Percentiles rank a stretch among this genome's conserved stretches.
phyloP scores from a whole-genome alignment of 2,329 filamentous ascomycete species.

The Rugonectria rugulosa region DNA sequence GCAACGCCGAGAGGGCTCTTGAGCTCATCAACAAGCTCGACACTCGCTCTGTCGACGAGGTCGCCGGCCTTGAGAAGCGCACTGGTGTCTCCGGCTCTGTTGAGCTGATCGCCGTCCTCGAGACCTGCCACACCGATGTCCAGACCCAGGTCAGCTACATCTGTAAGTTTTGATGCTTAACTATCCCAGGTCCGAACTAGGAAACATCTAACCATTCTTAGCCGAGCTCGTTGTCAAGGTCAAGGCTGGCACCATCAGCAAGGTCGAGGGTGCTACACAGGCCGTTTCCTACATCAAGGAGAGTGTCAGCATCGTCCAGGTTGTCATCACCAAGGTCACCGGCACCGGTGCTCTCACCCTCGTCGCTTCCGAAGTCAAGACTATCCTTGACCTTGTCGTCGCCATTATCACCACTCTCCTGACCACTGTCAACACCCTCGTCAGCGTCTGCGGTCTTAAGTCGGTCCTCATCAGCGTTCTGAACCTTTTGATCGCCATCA shows the following conservation, averaged over 20 bases:
- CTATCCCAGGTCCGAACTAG: too few relatives aligned
- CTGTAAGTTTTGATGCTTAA: neutral
- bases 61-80: slow-evolving; percentile 2
- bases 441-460: neutral
- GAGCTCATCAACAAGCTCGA: neutral
- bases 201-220: neutral
- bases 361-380: slow-evolving; percentile 5
- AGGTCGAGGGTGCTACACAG: slow-evolving; percentile 22
- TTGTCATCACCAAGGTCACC: slow-evolving; percentile 29
- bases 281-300: slow-evolving; percentile 21
- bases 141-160: neutral
- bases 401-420: neutral
- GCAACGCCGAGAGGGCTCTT: neutral
- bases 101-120: neutral
- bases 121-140: neutral
- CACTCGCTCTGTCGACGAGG: neutral
- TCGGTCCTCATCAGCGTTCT: neutral
- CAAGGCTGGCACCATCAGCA: slow-evolving; percentile 11
- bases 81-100: neutral
- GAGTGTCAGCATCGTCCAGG: slow-evolving; percentile 10
- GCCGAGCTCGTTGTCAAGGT: neutral
- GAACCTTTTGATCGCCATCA: neutral
- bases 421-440: neutral
- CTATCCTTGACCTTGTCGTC: slow-evolving; percentile 3
- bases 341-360: slow-evolving; percentile 25